Base-by-base conservation (phyloP, 257 asterid genomes). In the Eucommia ulmoides region DNA sequence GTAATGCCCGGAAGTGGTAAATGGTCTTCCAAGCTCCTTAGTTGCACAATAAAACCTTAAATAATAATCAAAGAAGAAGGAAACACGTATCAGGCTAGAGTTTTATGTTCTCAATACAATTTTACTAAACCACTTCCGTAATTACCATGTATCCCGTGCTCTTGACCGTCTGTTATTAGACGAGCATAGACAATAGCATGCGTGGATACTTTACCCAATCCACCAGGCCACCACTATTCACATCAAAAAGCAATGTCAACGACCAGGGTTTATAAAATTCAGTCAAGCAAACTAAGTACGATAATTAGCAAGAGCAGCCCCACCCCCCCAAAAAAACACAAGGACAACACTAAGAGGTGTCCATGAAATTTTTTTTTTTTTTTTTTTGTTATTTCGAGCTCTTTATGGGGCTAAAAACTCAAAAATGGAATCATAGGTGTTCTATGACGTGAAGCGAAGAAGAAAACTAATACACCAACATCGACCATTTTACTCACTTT, bases 151-250 rank as follows among this genome's bases (percentile, higher is more conserved):
- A 91, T 63, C 26, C 97, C 99, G 69, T 83, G 65, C 58, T 86
- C 93, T 81, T 77, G 46, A 44, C 99, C 95, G 63, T 79, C 81
- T 46, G 65, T 70, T 25, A 91, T 66, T 45, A 91, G 85, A 51
- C 97, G 97, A 52, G 99, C 97, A 75, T 75, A 91, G 29, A 83
- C 89, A 54, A 83, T 47, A 22, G 79, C 99, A 75, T 91, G 97
- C 23, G 97, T 91, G 45, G 99, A 81, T 47, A 86, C 80, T 78
- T 91, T 91, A 41, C 97, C 99, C 70, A 91, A 77, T 57, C 99
- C 99, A 54, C 99, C 99, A 38, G 99, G 99, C 99, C 99, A 91
- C 99, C 99, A 86, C 99, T 91, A 57, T 33, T 44, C 20, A 56
- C 45, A 49, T 59, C 20, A 12, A 8, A 12, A 49, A 54, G 15